Percentiles rank a stretch among this genome's conserved stretches.
phyloP scores from a whole-genome alignment of 257 asterid species.

The Solanum verrucosum region DNA sequence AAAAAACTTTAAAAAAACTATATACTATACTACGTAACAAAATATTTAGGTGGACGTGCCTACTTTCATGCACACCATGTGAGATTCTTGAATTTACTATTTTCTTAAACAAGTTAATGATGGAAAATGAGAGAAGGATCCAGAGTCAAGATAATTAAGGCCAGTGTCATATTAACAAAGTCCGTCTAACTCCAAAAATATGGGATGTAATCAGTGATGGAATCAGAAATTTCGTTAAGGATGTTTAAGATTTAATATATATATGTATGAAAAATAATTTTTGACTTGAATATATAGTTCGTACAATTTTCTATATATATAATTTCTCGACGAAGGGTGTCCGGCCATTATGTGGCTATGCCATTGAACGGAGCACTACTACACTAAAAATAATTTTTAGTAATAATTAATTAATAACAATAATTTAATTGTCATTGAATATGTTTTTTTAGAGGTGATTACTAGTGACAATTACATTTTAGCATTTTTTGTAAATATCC shows the following conservation, averaged over 20 bases:
- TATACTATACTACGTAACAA: neutral
- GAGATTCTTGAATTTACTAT: slow-evolving; percentile 18
- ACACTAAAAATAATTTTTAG: neutral
- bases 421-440: too few species aligned
- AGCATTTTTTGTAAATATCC: too few species aligned
- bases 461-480: too few species aligned
- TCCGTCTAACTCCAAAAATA: neutral
- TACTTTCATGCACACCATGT: slow-evolving; percentile 68
- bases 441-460: neutral
- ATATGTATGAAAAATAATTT: too few species aligned
- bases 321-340: neutral
- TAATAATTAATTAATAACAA: neutral
- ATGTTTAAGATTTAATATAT: too few species aligned
- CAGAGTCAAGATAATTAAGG: neutral
- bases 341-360: neutral
- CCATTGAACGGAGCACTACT: neutral
- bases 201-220: rapidly evolving
- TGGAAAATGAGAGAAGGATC: neutral
- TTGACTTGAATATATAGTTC: neutral
- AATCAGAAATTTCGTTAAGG: too few species aligned
- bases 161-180: neutral
- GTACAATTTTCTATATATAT: too few species aligned
- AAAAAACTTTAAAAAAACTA: neutral
- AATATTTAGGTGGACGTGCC: slow-evolving; percentile 32
- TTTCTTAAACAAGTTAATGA: neutral